A percentile compares a stretch with the other conserved stretches of the same genome.
phyloP scores from a whole-genome alignment of 257 asterid species.

The Solanum clarkiae region DNA sequence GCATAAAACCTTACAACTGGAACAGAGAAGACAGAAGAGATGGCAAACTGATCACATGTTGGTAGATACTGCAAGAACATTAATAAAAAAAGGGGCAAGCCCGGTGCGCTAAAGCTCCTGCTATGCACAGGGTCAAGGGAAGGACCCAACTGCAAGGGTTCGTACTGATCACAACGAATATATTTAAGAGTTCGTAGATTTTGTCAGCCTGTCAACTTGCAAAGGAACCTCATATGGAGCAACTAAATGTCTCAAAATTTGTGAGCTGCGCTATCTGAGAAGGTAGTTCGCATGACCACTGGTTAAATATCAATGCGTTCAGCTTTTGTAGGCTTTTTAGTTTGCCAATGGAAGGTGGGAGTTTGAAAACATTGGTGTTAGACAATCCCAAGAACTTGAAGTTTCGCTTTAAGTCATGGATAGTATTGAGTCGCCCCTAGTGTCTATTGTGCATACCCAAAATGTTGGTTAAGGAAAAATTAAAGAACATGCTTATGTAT shows the following conservation, averaged over 20 bases:
- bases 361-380: background rate
- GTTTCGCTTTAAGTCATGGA: background rate
- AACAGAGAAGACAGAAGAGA: slow-evolving; percentile 30
- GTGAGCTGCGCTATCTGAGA: background rate
- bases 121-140: no score
- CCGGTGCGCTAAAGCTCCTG: no score
- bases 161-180: background rate
- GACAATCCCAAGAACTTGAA: background rate
- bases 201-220: background rate
- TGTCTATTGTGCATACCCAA: no score
- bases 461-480: no score
- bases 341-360: background rate
- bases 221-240: background rate
- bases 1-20: slow-evolving; percentile 44
- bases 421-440: no score
- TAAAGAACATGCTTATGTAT: no score
- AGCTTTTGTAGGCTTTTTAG: background rate
- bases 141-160: no score
- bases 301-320: accelerated
- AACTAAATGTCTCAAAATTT: background rate
- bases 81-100: background rate
- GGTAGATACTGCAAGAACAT: slow-evolving; percentile 39
- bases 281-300: background rate
- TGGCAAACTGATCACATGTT: slow-evolving; percentile 36
- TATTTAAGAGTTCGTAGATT: background rate